phyloP scores from a whole-genome alignment of 1,284 basidiomycete genomes.

The Marasmius tenuissimus region DNA sequence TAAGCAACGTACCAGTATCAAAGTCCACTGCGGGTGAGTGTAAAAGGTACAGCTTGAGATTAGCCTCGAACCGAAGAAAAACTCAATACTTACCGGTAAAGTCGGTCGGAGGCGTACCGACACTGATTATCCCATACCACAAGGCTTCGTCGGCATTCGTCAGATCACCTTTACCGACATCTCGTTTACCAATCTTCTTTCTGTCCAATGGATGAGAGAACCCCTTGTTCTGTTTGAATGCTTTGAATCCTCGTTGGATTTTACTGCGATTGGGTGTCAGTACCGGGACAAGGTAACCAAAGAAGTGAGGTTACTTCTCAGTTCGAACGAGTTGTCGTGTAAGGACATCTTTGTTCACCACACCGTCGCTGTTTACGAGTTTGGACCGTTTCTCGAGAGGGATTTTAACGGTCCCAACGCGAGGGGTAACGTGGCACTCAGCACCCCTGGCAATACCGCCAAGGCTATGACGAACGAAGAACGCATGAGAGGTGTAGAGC shows the following conservation, averaged over 20 bases:
- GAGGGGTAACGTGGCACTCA: too few species aligned
- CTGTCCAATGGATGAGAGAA: conserved; percentile 25
- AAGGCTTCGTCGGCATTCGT: conserved; percentile 28
- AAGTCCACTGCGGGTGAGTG: conserved; percentile 34
- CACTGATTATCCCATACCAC: conserved; percentile 36
- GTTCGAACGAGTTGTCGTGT: too few species aligned
- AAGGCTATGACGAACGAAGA: too few species aligned
- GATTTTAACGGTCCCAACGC: too few species aligned
- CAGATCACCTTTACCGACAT: conserved; percentile 26
- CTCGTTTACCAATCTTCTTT: conserved; percentile 16
- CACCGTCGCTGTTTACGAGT: too few species aligned
- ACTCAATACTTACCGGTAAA: conserved; percentile 27
- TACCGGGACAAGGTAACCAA: too few species aligned
- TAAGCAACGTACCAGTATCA: conserved; percentile 34
- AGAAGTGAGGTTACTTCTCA: too few species aligned
- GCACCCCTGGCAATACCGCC: too few species aligned
- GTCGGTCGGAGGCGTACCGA: conserved; percentile 38
- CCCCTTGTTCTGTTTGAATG: conserved; percentile 40
- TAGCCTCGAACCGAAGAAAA: neutral
- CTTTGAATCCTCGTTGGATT: conserved; percentile 32
- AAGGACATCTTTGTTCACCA: too few species aligned
- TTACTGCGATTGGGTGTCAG: conserved; percentile 26
- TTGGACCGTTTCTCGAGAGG: too few species aligned
- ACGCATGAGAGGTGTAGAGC: too few species aligned
- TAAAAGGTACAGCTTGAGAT: neutral